Evolutionary conservation across 1,284 basidiomycete genomes (phyloP).

Genomic region (Thecaphora thlaspeos): DNA sequence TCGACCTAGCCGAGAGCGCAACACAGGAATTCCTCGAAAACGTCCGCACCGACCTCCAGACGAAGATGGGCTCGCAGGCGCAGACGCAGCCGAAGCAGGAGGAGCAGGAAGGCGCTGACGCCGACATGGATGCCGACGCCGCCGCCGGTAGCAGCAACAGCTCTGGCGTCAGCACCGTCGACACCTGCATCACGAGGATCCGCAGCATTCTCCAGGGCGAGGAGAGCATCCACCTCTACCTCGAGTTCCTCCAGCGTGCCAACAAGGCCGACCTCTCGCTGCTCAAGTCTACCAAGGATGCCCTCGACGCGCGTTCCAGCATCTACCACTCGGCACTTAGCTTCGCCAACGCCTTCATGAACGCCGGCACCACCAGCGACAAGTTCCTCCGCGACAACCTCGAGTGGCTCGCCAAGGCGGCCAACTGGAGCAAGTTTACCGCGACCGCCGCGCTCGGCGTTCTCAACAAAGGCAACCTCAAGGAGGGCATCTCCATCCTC

Average conservation of each 20-base stretch:
- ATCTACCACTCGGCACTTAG: slow-evolving; percentile 57
- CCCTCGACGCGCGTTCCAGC: slow-evolving; percentile 54
- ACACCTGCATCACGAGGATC: slow-evolving; percentile 39
- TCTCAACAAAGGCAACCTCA: slow-evolving; percentile 56
- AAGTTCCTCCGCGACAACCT: slow-evolving; percentile 57
- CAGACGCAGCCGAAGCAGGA: slow-evolving; percentile 12
- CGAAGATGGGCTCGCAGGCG: slow-evolving; percentile 10
- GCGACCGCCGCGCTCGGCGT: slow-evolving; percentile 57
- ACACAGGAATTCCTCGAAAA: slow-evolving; percentile 57
- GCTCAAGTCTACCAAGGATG: slow-evolving; percentile 55
- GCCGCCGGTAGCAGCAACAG: slow-evolving; percentile 7
- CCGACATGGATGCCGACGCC: slow-evolving; percentile 28
- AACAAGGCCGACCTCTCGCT: slow-evolving; percentile 56
- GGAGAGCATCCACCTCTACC: slow-evolving; percentile 56
- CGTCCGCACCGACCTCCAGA: slow-evolving; percentile 40
- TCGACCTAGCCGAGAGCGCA: slow-evolving; percentile 57
- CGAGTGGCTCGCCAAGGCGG: slow-evolving; percentile 57
- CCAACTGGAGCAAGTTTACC: slow-evolving; percentile 58
- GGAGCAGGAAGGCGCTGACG: slow-evolving; percentile 19
- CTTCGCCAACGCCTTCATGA: slow-evolving; percentile 57
- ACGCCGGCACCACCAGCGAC: slow-evolving; percentile 57
- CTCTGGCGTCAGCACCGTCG: slow-evolving; percentile 23
- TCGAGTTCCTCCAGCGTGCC: slow-evolving; percentile 53
- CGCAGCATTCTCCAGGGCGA: slow-evolving; percentile 52
- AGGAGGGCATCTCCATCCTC: slow-evolving; percentile 53